phyloP scores from a whole-genome alignment of 495 filamentous ascomycete species.

The Letharia columbiana region DNA sequence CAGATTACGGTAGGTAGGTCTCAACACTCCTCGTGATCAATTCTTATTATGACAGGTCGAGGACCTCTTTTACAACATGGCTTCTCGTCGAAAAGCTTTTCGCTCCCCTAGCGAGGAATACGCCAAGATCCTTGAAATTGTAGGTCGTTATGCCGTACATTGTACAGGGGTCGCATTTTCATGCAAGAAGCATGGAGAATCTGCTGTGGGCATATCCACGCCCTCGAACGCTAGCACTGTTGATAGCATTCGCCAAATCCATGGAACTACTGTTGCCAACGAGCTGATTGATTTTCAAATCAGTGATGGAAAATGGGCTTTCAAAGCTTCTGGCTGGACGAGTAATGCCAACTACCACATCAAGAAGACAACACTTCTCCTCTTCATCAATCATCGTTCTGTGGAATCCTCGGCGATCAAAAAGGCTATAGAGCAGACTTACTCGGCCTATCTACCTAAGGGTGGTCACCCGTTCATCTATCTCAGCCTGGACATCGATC shows the following conservation, averaged over 20 bases:
- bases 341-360: slow-evolving; percentile 96
- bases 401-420: slow-evolving; percentile 88
- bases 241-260: slow-evolving; percentile 84
- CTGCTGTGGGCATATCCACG: slow-evolving; percentile 70
- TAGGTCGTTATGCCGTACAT: slow-evolving; percentile 93
- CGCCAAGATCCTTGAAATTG: slow-evolving; percentile 92
- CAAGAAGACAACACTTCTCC: slow-evolving; percentile 77
- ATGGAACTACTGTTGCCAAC: slow-evolving; percentile 78
- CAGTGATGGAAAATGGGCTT: slow-evolving; percentile 69
- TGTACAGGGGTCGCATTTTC: slow-evolving; percentile 85
- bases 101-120: slow-evolving; percentile 91
- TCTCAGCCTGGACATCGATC: slow-evolving; percentile 87
- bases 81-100: slow-evolving; percentile 80
- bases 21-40: neutral
- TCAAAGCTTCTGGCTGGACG: slow-evolving; percentile 69
- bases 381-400: slow-evolving; percentile 98
- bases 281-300: slow-evolving; percentile 74
- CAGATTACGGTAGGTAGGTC: slow-evolving; percentile 70
- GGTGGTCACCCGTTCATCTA: slow-evolving; percentile 93
- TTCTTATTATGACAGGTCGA: slow-evolving; percentile 52
- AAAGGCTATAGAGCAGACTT: slow-evolving; percentile 85
- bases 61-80: slow-evolving; percentile 95
- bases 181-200: slow-evolving; percentile 92
- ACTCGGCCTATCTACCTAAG: slow-evolving; percentile 84
- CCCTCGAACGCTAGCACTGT: slow-evolving; percentile 57